Conservation (phyloP, 1,139 yeast species). For the Hyphopichia khmerensis region DNA sequence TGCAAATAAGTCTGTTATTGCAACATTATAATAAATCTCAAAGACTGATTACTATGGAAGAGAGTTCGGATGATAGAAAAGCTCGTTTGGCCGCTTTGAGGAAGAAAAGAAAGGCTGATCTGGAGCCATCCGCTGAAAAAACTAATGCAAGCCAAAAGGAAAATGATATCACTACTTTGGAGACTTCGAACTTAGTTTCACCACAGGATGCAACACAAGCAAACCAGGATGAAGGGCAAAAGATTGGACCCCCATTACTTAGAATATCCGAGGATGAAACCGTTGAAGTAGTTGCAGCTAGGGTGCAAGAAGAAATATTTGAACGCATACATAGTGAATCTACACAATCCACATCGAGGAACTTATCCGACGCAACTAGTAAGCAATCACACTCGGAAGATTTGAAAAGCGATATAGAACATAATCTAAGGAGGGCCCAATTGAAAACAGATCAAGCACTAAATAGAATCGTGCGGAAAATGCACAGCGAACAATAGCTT, state of each 20-base stretch:
- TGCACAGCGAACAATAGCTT: constrained; percentile 10
- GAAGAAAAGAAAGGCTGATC: constrained; percentile 9
- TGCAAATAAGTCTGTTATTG: no score
- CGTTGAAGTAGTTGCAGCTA: constrained; percentile 25
- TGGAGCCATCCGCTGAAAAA: not conserved
- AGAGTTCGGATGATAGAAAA: constrained; percentile 15
- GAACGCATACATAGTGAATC: constrained; percentile 4
- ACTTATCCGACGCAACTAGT: constrained; percentile 1
- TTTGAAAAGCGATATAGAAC: constrained; percentile 28
- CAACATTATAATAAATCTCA: no score
- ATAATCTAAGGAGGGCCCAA: constrained; percentile 27
- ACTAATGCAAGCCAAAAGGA: not conserved
- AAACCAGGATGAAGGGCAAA: no score
- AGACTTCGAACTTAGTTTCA: not conserved
- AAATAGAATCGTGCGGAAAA: constrained; percentile 23
- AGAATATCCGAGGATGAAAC: constrained; percentile 19
- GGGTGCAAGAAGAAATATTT: constrained; percentile 23
- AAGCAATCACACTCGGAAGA: constrained; percentile 18
- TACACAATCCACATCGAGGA: not conserved
- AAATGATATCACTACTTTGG: no score
- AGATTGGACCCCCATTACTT: constrained; percentile 12
- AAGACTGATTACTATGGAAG: constrained; percentile 8
- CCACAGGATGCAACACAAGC: not conserved
- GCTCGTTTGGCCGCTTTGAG: constrained; percentile 25
- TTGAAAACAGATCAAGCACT: constrained; percentile 29